These are phyloP conservation scores for Aspergillus saccharolyticus DNA, from an alignment of 495 filamentous ascomycete species.

Conservation along the genomic window DNA sequence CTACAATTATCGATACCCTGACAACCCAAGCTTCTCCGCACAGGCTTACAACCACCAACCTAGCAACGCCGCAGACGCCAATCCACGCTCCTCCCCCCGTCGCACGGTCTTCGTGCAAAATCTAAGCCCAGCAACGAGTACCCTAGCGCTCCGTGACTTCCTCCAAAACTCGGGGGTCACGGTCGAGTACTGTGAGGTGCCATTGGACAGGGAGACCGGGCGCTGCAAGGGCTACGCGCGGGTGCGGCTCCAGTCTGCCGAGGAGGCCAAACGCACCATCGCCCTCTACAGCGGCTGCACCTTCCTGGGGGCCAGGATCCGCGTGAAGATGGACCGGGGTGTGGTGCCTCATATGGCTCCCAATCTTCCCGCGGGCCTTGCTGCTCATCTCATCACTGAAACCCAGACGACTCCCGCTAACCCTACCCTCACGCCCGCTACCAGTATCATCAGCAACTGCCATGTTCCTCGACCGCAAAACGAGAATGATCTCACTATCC, in stretches of 20 bases:
- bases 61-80: neutral
- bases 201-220: constrained; percentile 9
- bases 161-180: constrained; percentile 19
- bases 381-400: too few relatives aligned
- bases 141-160: constrained; percentile 19
- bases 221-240: constrained; percentile 25
- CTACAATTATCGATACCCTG: constrained; percentile 9
- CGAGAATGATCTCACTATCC: too few relatives aligned
- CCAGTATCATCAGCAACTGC: too few relatives aligned
- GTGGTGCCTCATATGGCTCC: too few relatives aligned
- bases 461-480: neutral
- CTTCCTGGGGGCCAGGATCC: constrained; percentile 30
- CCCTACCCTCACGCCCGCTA: too few relatives aligned
- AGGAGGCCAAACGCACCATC: constrained; percentile 32
- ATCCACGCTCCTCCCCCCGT: constrained; percentile 10
- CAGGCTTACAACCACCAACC: constrained; percentile 11
- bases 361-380: too few relatives aligned
- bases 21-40: constrained; percentile 6
- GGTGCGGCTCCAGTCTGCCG: constrained; percentile 29
- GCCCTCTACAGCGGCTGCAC: constrained; percentile 27
- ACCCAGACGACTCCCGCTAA: too few relatives aligned
- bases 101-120: constrained; percentile 29
- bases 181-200: constrained; percentile 29
- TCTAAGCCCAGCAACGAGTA: constrained; percentile 23
- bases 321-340: constrained; percentile 25